Evolutionary conservation across 192 early-diverging fungal genomes (phyloP), one percentile per base, ranked within the genome.

Genomic region (Coemansia sp.): DNA sequence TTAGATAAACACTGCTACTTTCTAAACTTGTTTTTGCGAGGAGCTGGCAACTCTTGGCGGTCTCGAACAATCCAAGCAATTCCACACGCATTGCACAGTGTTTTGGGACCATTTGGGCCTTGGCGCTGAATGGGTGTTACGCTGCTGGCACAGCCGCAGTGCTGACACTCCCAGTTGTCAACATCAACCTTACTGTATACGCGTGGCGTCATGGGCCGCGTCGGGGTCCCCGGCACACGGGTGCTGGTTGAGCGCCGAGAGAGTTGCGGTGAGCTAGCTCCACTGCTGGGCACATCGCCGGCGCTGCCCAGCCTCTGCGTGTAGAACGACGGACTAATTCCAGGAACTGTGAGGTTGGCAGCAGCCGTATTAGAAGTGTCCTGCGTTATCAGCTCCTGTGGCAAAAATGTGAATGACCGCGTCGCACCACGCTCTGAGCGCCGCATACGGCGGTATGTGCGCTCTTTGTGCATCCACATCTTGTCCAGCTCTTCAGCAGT

Each of bases 61-160:
- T 75, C 69, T 44, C 75, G 71, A 19, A 83, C 82, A 65, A 83
- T 76, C 72, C 84, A 87, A 3, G 83, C 83, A 20, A 87, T 71
- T 8, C 85, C 85, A 59, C 85, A 87, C 34, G 85, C 85, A 70
- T 87, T 87, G 61, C 85, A 87, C 42, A 87, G 66, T 9, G 84
- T 85, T 64, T 87, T 87, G 37, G 85, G 80, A 8, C 85, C 85
- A 42, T 84, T 83, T 12, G 85, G 85, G 0, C 85, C 85, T 37
- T 79, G 79, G 23, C 85, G 75, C 81, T 72, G 78, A 57, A 75
- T 81, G 5, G 78, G 78, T 28, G 78, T 81, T 17, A 78, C 62
- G 17, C 61, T 62, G 47, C 72, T 71, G 31, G 71, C 65, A 52
- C 72, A 75, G 19, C 78, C 78, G 28, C 78, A 81, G 37, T 81